Base-by-base conservation (phyloP, 345 rosid species). In the Lenwebbia sp. region DNA sequence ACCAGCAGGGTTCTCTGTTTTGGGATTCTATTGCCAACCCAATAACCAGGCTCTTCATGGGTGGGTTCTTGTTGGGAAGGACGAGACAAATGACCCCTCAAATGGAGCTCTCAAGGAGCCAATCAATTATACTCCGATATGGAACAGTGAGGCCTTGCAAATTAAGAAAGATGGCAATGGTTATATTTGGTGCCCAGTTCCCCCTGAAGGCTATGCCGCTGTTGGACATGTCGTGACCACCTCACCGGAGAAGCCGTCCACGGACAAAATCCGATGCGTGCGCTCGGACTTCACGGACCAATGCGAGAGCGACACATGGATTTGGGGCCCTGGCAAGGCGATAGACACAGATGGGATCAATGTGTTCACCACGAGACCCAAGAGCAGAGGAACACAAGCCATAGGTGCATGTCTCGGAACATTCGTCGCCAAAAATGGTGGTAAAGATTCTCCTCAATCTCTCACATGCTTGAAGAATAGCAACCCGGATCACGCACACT, bases 81-180 rank as follows among this genome's bases (percentile, higher is more conserved):
- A 88, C 26, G 50, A 57, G 70, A 81, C 50, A 25, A 44, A 21
- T 33, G 87, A 82, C 44, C 49, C 60, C 54, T 37, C 56, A 15
- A 70, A 70, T 70, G 78, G 78, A 70, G 44, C 44, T 70, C 82
- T 88, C n/a, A 85, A 57, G 70, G 65, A 74, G 76, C 89, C 89
- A 28, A n/a, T 33, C 11, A 86, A 85, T 54, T 88, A 83, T 84
- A 54, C 82, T 65, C 87, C 83, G 1, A 76, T 49, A 28, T 88
- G 89, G 89, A 85, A 51, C 60, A 85, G 89, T 40, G 87, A 88
- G 85, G n/a, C 70, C 17, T 55, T 44, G 23, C 70, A 74, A 40
- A 85, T 88, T 60, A 88, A 85, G 65, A 86, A 85, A 78, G 89
- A 88, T 26, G 87, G 89, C 52, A 7, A 75, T 17, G 89, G 86